Conservation (phyloP, 768 basidiomycete genomes). For the Pisolithus sp. region DNA sequence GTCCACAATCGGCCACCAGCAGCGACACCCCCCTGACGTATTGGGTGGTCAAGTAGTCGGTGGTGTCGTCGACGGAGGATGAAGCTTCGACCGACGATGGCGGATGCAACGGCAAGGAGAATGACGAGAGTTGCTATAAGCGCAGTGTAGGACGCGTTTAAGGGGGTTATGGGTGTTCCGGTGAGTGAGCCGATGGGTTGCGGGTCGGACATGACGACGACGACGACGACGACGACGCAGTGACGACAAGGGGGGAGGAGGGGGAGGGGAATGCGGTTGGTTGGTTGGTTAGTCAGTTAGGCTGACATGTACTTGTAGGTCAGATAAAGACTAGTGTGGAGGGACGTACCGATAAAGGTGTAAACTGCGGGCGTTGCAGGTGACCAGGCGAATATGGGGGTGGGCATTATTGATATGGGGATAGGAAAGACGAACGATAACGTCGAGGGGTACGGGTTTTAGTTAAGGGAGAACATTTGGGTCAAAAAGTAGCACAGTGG, state of each 20-base stretch:
- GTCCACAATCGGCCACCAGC: conserved; percentile 20
- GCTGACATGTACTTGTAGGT: background rate
- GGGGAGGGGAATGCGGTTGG: too few species aligned
- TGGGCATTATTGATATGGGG: background rate
- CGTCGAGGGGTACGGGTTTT: background rate
- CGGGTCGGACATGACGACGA: conserved; percentile 14
- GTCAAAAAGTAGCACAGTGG: background rate
- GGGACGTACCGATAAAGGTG: conserved; percentile 27
- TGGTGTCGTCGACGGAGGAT: conserved; percentile 57
- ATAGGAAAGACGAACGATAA: background rate
- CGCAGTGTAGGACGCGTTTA: conserved; percentile 33
- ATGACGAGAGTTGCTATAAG: conserved; percentile 60
- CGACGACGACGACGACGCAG: background rate
- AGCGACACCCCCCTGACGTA: conserved; percentile 46
- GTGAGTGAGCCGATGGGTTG: background rate
- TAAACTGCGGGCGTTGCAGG: conserved; percentile 18
- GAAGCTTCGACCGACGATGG: conserved; percentile 60
- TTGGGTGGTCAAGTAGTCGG: conserved; percentile 54
- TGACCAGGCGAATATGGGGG: background rate
- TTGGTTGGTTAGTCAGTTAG: conserved; percentile 1
- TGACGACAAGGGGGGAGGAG: background rate
- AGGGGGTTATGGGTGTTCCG: conserved; percentile 1
- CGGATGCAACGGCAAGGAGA: conserved; percentile 58
- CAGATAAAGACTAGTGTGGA: background rate
- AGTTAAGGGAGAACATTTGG: too few species aligned